phyloP scores from a whole-genome alignment of 1,284 basidiomycete species.

The Ganoderma multipileum region DNA sequence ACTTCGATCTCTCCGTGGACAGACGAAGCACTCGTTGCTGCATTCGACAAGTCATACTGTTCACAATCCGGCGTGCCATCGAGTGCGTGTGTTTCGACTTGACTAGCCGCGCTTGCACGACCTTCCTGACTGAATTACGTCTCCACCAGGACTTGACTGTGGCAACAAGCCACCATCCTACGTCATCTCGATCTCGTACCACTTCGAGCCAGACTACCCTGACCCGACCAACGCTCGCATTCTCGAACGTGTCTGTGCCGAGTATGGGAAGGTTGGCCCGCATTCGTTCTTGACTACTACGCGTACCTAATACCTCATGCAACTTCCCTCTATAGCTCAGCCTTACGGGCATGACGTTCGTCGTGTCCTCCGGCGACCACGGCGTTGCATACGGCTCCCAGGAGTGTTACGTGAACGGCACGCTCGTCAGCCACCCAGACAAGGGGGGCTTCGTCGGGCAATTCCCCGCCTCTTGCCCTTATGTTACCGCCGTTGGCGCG shows the following conservation, averaged over 20 bases:
- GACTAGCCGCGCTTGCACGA: background rate
- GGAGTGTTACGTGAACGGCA: conserved; percentile 37
- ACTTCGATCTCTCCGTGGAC: background rate
- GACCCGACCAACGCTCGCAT: conserved; percentile 49
- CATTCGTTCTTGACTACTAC: conserved; percentile 27
- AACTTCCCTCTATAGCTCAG: conserved; percentile 38
- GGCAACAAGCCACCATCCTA: conserved; percentile 56
- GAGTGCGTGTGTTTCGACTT: conserved; percentile 32
- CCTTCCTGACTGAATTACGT: background rate
- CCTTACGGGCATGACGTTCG: conserved; percentile 53
- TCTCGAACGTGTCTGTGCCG: conserved; percentile 53
- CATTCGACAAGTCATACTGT: conserved; percentile 52
- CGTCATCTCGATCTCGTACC: conserved; percentile 63
- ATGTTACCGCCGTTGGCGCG: conserved; percentile 34
- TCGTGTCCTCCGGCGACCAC: conserved; percentile 57
- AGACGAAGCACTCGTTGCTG: conserved; percentile 50
- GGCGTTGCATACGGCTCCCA: conserved; percentile 57
- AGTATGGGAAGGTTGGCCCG: conserved; percentile 55
- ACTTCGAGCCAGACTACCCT: conserved; percentile 52
- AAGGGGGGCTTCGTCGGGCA: conserved; percentile 37
- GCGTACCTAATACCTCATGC: background rate
- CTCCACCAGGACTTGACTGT: conserved; percentile 45
- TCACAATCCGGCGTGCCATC: conserved; percentile 47
- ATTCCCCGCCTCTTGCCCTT: conserved; percentile 33
- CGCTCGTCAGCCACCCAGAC: conserved; percentile 27